phyloP scores from a whole-genome alignment of 2,329 filamentous ascomycete genomes.

The Cladosporium sp. region DNA sequence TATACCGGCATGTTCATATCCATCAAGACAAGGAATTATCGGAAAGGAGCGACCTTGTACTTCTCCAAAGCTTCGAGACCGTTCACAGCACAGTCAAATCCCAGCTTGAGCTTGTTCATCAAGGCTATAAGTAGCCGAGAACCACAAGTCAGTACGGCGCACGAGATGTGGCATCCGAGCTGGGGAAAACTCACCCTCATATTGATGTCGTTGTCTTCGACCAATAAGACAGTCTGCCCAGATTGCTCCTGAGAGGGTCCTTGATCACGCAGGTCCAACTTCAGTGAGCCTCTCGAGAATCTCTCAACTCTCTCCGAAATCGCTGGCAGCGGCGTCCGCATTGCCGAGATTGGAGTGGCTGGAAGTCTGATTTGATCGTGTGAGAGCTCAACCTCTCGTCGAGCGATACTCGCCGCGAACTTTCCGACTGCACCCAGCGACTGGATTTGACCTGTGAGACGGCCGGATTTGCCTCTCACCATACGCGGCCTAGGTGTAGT shows the following conservation, averaged over 20 bases:
- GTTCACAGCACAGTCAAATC: constrained; percentile 27
- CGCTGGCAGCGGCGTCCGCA: not conserved
- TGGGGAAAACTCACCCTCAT: constrained; percentile 22
- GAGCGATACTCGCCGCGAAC: not conserved
- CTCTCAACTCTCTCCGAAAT: not conserved
- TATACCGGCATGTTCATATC: constrained; percentile 40
- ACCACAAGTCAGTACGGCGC: not conserved
- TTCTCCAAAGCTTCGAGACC: constrained; percentile 27
- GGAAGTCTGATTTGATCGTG: constrained; percentile 3
- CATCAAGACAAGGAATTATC: constrained; percentile 42
- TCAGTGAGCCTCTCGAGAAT: not conserved
- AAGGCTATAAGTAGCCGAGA: constrained; percentile 28
- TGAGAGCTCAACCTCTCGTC: not conserved
- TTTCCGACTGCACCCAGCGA: not conserved
- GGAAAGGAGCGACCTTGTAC: constrained; percentile 17
- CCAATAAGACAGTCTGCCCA: too few relatives aligned
- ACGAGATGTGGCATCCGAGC: not conserved
- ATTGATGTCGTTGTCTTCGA: constrained; percentile 32
- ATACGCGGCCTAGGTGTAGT: not conserved
- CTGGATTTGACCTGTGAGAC: not conserved
- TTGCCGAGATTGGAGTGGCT: not conserved
- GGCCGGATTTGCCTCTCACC: not conserved
- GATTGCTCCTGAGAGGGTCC: too few relatives aligned
- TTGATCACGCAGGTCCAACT: not conserved
- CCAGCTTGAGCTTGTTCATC: constrained; percentile 27